A percentile compares a stretch with the other conserved stretches of the same genome.
phyloP scores from a whole-genome alignment of 1,284 basidiomycete genomes.

The Trametes polyzona region DNA sequence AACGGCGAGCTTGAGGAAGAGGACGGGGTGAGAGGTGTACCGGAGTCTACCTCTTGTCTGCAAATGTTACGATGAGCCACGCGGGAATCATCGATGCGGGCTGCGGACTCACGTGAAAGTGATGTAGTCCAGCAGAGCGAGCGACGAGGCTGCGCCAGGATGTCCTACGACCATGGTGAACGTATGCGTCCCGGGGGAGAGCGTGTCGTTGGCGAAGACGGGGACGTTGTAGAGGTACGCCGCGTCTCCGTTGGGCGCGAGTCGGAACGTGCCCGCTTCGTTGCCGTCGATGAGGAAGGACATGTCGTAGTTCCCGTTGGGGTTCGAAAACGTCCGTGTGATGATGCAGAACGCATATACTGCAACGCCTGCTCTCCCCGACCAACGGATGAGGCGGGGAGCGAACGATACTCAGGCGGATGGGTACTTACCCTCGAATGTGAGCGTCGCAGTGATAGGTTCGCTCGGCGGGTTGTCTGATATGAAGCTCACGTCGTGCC shows the following conservation, averaged over 20 bases:
- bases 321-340: constrained; percentile 24
- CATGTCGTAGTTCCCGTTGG: constrained; percentile 38
- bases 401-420: too few species aligned
- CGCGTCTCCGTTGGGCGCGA: constrained; percentile 24
- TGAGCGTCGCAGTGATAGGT: constrained; percentile 27
- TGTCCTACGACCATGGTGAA: constrained; percentile 24
- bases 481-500: constrained; percentile 31
- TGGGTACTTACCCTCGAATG: constrained; percentile 33
- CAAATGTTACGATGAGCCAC: not conserved
- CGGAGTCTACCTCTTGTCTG: not conserved
- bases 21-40: too few species aligned
- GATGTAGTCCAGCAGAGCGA: constrained; percentile 27
- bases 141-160: constrained; percentile 12
- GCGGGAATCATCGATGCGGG: not conserved
- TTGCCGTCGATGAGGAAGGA: constrained; percentile 41
- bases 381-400: too few species aligned
- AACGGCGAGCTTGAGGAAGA: too few species aligned
- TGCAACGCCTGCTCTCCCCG: constrained; percentile 31
- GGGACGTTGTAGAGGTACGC: constrained; percentile 37
- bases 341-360: constrained; percentile 38
- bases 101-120: constrained; percentile 24
- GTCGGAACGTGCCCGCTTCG: constrained; percentile 31
- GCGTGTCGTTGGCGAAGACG: constrained; percentile 32
- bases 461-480: constrained; percentile 10
- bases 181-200: constrained; percentile 24